These are phyloP conservation scores for Rhodamnia argentea DNA, from an alignment of 345 rosid species.

Conservation along the genomic window DNA sequence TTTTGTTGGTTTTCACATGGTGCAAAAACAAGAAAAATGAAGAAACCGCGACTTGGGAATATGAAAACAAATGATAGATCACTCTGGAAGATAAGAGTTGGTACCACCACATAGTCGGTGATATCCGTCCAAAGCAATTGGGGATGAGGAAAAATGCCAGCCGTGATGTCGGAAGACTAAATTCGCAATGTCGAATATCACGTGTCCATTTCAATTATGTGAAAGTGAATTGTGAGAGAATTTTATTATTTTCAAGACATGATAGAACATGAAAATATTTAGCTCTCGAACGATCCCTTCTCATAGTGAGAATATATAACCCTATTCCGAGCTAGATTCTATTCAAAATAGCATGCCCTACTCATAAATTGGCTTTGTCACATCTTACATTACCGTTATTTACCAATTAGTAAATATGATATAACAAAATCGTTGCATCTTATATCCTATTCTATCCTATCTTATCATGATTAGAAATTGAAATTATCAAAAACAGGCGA, in stretches of 20 bases:
- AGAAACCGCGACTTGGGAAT: no score
- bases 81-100: no score
- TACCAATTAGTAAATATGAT: neutral
- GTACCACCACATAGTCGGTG: neutral
- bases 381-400: no score
- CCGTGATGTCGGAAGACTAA: neutral
- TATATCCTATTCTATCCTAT: neutral
- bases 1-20: no score
- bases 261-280: neutral
- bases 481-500: neutral
- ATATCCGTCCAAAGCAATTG: neutral
- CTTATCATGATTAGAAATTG: neutral
- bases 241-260: neutral
- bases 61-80: no score
- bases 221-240: rapidly evolving
- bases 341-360: no score
- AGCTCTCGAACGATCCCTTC: neutral
- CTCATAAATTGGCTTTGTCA: no score
- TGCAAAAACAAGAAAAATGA: no score
- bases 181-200: neutral
- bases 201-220: neutral
- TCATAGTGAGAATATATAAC: no score
- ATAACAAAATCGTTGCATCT: neutral
- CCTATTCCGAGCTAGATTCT: no score
- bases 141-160: neutral